Conservation (phyloP, 2,329 filamentous ascomycete species). For the Claviceps capensis region DNA sequence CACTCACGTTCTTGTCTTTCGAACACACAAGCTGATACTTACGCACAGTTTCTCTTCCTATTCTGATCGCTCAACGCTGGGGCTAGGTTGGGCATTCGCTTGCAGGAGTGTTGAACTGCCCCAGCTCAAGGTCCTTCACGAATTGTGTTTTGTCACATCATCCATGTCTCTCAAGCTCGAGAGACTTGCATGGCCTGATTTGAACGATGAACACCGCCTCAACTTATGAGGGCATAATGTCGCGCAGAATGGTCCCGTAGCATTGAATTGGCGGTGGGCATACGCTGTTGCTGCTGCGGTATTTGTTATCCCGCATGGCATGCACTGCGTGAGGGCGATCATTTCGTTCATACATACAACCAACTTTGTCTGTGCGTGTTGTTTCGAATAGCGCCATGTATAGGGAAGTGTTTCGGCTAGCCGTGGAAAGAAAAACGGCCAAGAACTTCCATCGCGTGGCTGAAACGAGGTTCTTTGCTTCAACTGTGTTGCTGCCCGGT, state of each 20-base stretch:
- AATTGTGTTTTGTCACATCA: not conserved
- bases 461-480: no score
- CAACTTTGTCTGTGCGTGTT: not conserved
- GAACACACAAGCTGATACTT: no score
- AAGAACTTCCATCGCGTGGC: not conserved
- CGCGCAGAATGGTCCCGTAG: not conserved
- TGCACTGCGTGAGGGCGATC: not conserved
- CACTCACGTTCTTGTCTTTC: no score
- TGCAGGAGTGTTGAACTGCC: no score
- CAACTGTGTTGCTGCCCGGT: not conserved
- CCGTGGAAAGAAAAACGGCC: not conserved
- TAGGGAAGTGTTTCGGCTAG: not conserved
- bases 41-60: no score
- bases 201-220: not conserved
- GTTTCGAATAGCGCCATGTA: not conserved
- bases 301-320: not conserved
- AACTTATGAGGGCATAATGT: not conserved
- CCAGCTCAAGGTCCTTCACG: no score
- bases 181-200: not conserved
- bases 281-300: not conserved
- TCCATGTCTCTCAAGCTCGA: not conserved
- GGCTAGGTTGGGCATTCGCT: no score
- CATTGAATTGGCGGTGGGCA: not conserved
- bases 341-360: not conserved
- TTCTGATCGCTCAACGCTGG: no score